A percentile compares a stretch with the other conserved stretches of the same genome.
Evolutionary conservation across 2,329 filamentous ascomycete species (phyloP).

Genomic region (Rugonectria rugulosa): DNA sequence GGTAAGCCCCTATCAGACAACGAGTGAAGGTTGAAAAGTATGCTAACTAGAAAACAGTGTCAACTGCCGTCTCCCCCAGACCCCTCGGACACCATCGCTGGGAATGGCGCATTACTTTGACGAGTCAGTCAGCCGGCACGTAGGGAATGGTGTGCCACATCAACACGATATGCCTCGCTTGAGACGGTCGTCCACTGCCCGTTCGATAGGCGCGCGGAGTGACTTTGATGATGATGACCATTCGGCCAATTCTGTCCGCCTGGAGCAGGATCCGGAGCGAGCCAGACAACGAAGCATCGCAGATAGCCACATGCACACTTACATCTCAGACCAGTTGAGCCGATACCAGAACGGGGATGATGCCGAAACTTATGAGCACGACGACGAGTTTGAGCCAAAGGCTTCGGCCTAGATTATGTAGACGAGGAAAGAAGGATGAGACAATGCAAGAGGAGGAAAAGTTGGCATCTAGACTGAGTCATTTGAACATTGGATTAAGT

Average conservation of each 20-base stretch:
- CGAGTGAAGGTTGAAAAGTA: background rate
- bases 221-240: conserved; percentile 67
- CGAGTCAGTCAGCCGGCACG: conserved; percentile 72
- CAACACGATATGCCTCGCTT: conserved; percentile 59
- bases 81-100: conserved; percentile 83
- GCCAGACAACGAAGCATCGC: conserved; percentile 60
- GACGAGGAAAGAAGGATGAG: conserved; percentile 4
- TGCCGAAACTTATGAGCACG: conserved; percentile 39
- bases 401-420: conserved; percentile 29
- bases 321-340: conserved; percentile 82
- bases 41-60: conserved; percentile 65
- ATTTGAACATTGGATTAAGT: too few relatives aligned
- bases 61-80: conserved; percentile 90
- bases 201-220: conserved; percentile 84
- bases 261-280: conserved; percentile 53
- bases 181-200: conserved; percentile 80
- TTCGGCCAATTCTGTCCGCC: conserved; percentile 44
- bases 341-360: conserved; percentile 60
- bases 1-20: conserved; percentile 65
- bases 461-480: conserved; percentile 32
- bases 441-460: conserved; percentile 15
- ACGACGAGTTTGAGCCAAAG: conserved; percentile 58
- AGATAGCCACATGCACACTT: conserved; percentile 77
- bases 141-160: conserved; percentile 47
- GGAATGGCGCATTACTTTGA: conserved; percentile 96